Base-by-base conservation (phyloP, 2,329 filamentous ascomycete genomes). In the Pleurostoma richardsiae region DNA sequence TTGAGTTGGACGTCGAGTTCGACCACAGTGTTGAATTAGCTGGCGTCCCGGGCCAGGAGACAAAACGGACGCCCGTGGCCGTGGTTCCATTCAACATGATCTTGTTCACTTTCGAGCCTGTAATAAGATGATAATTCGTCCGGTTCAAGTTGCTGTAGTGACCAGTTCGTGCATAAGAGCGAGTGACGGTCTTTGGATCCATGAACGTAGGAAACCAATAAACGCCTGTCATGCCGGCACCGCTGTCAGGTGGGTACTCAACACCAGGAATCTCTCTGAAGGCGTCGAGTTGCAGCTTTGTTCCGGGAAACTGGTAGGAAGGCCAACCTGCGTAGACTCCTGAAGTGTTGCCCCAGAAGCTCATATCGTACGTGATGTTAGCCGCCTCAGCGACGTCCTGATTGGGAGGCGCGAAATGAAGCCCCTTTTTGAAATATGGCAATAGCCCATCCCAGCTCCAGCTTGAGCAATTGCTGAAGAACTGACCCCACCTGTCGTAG, bases 121-220 rank as follows among this genome's bases (percentile, higher is more conserved):
- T 55, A 36, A 65, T 47, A 6, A 67, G 53, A 10, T 65, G 56
- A 39, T 62, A 61, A 43, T 66, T 65, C 33, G 56, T 52, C 41
- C 64, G 51, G 27, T 56, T 58, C n/a, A 58, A 47, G 5, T 47
- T 45, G 6, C 59, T 50, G 19, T 60, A 64, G 48, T 71, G 68
- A 0, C 63, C 67, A 0, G 66, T 71, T 30, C 59, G 52, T 1
- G 68, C 65, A 41, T 69, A 72, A 2, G 67, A 70, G 11, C 68
- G 58, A 41, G 63, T 56, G 10, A 64, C 62, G 1, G 45, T 56
- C 10, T 51, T 52, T 0, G 68, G 66, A 29, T 71, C 65, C 62
- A 68, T 67, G 46, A 70, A 69, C 3, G 64, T 66, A 11, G 68
- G 68, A 44, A 63, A 69, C 66, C 67, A 71, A 49, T 66, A 71